Conservation (phyloP, 257 asterid genomes). For the Buddleja alternifolia region DNA sequence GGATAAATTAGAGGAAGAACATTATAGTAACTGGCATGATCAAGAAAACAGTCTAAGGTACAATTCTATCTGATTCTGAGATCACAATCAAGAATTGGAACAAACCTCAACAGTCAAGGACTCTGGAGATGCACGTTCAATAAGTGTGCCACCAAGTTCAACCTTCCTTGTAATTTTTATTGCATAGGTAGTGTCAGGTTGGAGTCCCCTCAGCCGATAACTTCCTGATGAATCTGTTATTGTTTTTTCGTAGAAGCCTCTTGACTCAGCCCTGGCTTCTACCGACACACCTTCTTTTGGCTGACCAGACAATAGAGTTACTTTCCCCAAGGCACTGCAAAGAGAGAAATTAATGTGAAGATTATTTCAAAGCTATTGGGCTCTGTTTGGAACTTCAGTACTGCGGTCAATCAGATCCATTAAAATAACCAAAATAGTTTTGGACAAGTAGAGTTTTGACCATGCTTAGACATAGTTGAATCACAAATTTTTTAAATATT, state of each 20-base stretch:
- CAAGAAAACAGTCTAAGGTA: not conserved
- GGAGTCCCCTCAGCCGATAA: slow-evolving; percentile 92
- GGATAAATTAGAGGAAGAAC: not conserved
- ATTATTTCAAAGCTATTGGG: slow-evolving; percentile 17
- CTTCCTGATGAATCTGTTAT: slow-evolving; percentile 80
- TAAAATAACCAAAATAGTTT: not conserved
- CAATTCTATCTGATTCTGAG: slow-evolving; percentile 4
- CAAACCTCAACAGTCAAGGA: slow-evolving; percentile 66
- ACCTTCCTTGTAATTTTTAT: slow-evolving; percentile 74
- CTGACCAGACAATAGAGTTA: slow-evolving; percentile 87
- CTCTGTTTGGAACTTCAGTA: slow-evolving; percentile 17
- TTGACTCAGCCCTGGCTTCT: slow-evolving; percentile 89
- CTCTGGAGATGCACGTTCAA: slow-evolving; percentile 94
- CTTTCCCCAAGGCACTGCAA: slow-evolving; percentile 85
- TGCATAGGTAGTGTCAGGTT: slow-evolving; percentile 72
- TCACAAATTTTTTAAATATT: slow-evolving; percentile 4
- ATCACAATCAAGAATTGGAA: slow-evolving; percentile 29
- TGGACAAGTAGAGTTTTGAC: not conserved
- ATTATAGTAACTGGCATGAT: slow-evolving; percentile 3
- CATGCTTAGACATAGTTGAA: slow-evolving; percentile 16
- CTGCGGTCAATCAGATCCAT: not conserved
- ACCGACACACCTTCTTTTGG: slow-evolving; percentile 85
- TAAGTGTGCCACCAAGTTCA: slow-evolving; percentile 46
- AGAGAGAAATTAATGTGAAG: slow-evolving; percentile 31
- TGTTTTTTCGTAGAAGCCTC: slow-evolving; percentile 92